Percentiles rank a stretch among this genome's conserved stretches.
Conservation (phyloP, 768 basidiomycete genomes). For the Omphalotus guepiniiformis region DNA sequence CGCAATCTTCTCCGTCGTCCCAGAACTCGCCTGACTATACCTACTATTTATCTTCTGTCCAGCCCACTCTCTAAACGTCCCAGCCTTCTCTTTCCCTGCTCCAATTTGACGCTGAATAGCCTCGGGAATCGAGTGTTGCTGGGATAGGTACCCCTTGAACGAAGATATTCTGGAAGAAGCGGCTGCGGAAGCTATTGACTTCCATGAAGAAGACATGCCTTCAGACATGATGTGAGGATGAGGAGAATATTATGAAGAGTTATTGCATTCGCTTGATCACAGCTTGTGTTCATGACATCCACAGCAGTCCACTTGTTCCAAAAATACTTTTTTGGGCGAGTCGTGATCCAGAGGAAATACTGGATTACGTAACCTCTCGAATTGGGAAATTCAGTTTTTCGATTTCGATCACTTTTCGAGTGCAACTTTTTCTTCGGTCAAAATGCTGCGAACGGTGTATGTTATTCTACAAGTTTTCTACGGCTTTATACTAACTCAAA, state of each 20-base stretch:
- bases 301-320: no score
- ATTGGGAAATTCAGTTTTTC: not conserved
- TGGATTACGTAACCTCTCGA: not conserved
- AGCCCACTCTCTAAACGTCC: constrained; percentile 62
- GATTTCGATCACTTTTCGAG: not conserved
- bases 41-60: constrained; percentile 45
- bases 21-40: constrained; percentile 9
- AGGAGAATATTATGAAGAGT: not conserved
- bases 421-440: not conserved
- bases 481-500: not conserved
- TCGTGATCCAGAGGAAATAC: no score
- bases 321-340: no score
- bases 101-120: constrained; percentile 18
- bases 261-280: not conserved
- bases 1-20: constrained; percentile 35
- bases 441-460: constrained; percentile 12
- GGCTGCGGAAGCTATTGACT: constrained; percentile 27
- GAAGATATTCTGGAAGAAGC: constrained; percentile 30
- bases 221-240: not conserved
- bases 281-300: no score
- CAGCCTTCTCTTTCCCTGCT: constrained; percentile 22
- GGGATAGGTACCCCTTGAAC: constrained; percentile 48
- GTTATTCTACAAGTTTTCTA: not conserved
- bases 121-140: constrained; percentile 23
- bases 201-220: constrained; percentile 13